These are phyloP conservation scores for Coemansia sp. DNA, from an alignment of 192 early-diverging fungal genomes.

Conservation along the genomic window DNA sequence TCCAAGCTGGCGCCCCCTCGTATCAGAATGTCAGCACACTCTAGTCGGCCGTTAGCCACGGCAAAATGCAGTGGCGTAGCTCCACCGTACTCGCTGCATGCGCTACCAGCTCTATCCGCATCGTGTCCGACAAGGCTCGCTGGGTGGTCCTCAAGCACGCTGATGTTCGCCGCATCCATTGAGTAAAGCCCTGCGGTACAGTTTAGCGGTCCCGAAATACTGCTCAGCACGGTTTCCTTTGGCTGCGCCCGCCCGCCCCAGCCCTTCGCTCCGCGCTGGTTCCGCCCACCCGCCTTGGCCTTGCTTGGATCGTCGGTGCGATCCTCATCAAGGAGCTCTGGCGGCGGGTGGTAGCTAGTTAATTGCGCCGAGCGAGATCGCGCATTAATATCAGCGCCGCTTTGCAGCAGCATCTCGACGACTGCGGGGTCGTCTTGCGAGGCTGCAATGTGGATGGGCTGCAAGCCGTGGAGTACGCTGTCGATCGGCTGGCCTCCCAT, in stretches of 20 bases:
- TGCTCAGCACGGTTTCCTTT: slow-evolving; percentile 1
- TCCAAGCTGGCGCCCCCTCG: slow-evolving; percentile 62
- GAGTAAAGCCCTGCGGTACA: slow-evolving; percentile 34
- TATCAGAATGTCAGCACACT: slow-evolving; percentile 65
- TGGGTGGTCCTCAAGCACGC: background rate
- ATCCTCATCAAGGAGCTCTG: background rate
- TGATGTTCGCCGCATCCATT: slow-evolving; percentile 22
- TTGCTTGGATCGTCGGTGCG: slow-evolving; percentile 4
- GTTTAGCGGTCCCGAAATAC: slow-evolving; percentile 40
- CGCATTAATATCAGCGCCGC: slow-evolving; percentile 70
- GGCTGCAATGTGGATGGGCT: slow-evolving; percentile 72
- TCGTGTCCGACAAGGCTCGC: background rate
- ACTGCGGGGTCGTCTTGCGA: slow-evolving; percentile 63
- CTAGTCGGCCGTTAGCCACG: slow-evolving; percentile 69
- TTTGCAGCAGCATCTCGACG: slow-evolving; percentile 68
- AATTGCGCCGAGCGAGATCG: slow-evolving; percentile 17
- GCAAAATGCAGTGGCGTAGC: slow-evolving; percentile 86
- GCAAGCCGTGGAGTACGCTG: slow-evolving; percentile 66
- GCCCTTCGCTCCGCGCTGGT: slow-evolving; percentile 26
- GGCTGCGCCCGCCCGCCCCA: slow-evolving; percentile 16
- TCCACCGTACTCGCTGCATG: slow-evolving; percentile 43
- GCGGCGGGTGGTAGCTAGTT: background rate
- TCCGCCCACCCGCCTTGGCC: background rate
- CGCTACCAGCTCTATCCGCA: slow-evolving; percentile 1
- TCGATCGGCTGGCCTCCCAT: slow-evolving; percentile 68